Conservation (phyloP, 2,329 filamentous ascomycete genomes). For the Teratosphaeria viscida region DNA sequence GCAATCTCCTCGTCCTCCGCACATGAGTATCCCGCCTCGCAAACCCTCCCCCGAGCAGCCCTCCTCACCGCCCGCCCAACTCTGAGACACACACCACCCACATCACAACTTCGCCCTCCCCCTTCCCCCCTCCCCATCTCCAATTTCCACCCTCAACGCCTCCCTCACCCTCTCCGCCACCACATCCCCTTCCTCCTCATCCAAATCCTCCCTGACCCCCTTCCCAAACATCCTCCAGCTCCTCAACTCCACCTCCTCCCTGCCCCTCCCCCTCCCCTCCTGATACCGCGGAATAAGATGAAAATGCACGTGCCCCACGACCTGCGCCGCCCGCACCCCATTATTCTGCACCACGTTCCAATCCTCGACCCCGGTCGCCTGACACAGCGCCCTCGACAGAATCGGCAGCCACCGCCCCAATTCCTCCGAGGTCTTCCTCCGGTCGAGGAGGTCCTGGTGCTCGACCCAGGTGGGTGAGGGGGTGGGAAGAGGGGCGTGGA, state of each 20-base stretch:
- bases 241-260: slow-evolving; percentile 35
- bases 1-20: too few species aligned
- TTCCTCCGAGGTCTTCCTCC: slow-evolving; percentile 16
- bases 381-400: slow-evolving; percentile 59
- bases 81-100: slow-evolving; percentile 16
- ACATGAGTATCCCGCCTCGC: too few species aligned
- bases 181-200: slow-evolving; percentile 59
- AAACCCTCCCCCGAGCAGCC: slow-evolving; percentile 4
- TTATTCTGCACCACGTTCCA: slow-evolving; percentile 99
- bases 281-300: slow-evolving; percentile 74
- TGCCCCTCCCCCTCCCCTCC: slow-evolving; percentile 39
- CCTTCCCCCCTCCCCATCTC: slow-evolving; percentile 4
- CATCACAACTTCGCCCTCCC: slow-evolving; percentile 3
- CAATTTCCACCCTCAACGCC: slow-evolving; percentile 20
- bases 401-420: slow-evolving; percentile 52
- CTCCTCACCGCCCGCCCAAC: slow-evolving; percentile 26
- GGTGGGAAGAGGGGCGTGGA: slow-evolving; percentile 27
- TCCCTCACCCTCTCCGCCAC: slow-evolving; percentile 44
- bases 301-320: slow-evolving; percentile 89
- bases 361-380: slow-evolving; percentile 61
- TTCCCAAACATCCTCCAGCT: slow-evolving; percentile 77
- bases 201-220: slow-evolving; percentile 60
- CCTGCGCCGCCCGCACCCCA: slow-evolving; percentile 75
- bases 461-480: not conserved
- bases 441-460: slow-evolving; percentile 3